Evolutionary conservation across 2,329 filamentous ascomycete genomes (phyloP), one percentile per base, ranked within the genome.

Genomic region (Penicillium polonicum): DNA sequence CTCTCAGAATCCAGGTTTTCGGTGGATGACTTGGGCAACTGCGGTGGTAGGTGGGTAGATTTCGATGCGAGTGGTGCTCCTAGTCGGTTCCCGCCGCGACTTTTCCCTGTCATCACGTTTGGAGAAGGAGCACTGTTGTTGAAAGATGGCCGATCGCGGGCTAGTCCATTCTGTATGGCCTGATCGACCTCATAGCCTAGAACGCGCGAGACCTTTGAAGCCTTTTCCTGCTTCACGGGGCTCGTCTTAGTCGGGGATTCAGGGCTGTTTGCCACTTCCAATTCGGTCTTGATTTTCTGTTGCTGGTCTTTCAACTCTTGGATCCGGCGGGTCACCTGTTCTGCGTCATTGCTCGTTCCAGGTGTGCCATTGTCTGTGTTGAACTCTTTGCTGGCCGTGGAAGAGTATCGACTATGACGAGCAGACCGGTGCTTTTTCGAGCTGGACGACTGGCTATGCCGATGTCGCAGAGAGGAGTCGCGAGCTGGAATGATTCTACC

Each of bases 51-150:
- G 29, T 70, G 70, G 13, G 64, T 61, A 6, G 66, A 58, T 50
- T 69, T 74, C 2, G 68, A 65, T 13, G 65, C 59, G 31, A 72
- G 62, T 31, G 72, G 69, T 5, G 61, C 63, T 27, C 65, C 68
- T 42, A 62, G 68, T 17, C 65, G 60, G 38, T 67, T 70, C 29
- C 64, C 67, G 6, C 64, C 63, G 45, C 66, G 81, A 72, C 61
- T 68, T 79, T 82, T 69, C 17, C 85, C 81, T 60, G 88, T 88
- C 17, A 86, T 81, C 8, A 91, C 81, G 1, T 87, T 82, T 0
- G 89, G 88, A 19, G 85, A 88, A 1, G 89, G 88, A 0, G 89
- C 89, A 15, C 85, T 86, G 19, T 90, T 87, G 23, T 89, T 68
- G 27, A 64, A 41, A 21, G 41, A 38, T 35, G 56, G 48, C 19